Evolutionary conservation across 768 basidiomycete genomes (phyloP), one percentile per base, ranked within the genome.

Genomic region (Candolleomyces efflorescens): DNA sequence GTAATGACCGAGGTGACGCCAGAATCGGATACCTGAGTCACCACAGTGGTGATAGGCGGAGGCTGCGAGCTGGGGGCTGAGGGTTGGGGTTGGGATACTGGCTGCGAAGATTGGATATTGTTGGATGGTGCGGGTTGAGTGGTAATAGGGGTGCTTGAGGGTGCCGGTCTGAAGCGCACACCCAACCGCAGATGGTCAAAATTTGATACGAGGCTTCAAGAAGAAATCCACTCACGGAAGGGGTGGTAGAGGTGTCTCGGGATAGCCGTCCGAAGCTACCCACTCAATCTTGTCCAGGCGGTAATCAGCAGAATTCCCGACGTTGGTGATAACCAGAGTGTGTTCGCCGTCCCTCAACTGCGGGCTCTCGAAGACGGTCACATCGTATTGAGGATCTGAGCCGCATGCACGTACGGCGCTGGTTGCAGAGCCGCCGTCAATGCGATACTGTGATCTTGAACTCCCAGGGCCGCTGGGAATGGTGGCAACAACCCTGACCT

Each of bases 261-360:
- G 46, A 48, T 48, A 32, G 32, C 32, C 46, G 7, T 26, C 15
- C n/a, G 46, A 22, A 5, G 46, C n/a, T 13, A 20, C 12, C 20
- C 18, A 67, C 26, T 62, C 59, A 38, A 67, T 63, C 38, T 59
- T 59, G 27, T 67, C 65, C 45, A 67, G 49, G 58, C 58, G 51
- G 41, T 65, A 63, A 22, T 64, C 65, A 5, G 64, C 58, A 37
- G 59, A 59, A 26, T 52, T 59, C 12, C 47, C 54, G 22, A 24
- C 53, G 44, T 63, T 62, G 22, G 62, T 63, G 43, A 67, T 60
- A 3, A 63, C 58, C 7, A 65, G 50, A 6, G 64, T 58, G 24
- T 67, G 65, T 20, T 27, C 60, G 3, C 59, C 59, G 15, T 64
- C 60, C 1, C 49, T 41, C 22, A 67, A 54, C 24, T 56, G 32